Conservation (phyloP, 148 eudicot species). For the Fallopia convolvulus region DNA sequence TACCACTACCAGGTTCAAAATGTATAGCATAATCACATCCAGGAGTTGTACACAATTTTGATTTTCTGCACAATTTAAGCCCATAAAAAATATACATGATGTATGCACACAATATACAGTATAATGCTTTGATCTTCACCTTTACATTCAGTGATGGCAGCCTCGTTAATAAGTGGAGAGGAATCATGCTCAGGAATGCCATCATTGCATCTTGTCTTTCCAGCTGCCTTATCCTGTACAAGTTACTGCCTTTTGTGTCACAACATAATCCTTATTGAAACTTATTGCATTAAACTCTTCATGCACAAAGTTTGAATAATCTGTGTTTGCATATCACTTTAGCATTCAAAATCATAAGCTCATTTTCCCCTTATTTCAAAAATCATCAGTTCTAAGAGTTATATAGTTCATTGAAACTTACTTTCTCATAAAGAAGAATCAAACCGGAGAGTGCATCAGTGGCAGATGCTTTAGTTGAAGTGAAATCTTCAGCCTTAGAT, state of each 20-base stretch:
- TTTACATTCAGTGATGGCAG: background rate
- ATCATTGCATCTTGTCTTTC: background rate
- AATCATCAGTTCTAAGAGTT: background rate
- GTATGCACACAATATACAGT: no score
- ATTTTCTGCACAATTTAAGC: no score
- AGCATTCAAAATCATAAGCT: background rate
- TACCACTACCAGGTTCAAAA: no score
- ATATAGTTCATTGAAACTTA: conserved; percentile 24
- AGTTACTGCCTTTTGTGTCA: background rate
- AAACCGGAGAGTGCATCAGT: conserved; percentile 21
- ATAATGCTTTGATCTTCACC: background rate
- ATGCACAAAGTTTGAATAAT: background rate
- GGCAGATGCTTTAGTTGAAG: conserved; percentile 24
- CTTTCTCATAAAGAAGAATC: conserved; percentile 37
- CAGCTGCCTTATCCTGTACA: conserved; percentile 1
- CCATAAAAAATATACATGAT: no score
- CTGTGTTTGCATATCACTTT: background rate
- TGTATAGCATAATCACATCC: no score
- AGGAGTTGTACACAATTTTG: no score
- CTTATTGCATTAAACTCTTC: background rate
- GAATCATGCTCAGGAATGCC: background rate
- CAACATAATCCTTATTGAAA: background rate
- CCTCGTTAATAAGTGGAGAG: background rate
- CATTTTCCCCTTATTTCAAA: background rate
- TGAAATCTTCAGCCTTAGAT: conserved; percentile 43